Conservation (phyloP, 768 basidiomycete species). For the Phanerodontia chrysosporium region DNA sequence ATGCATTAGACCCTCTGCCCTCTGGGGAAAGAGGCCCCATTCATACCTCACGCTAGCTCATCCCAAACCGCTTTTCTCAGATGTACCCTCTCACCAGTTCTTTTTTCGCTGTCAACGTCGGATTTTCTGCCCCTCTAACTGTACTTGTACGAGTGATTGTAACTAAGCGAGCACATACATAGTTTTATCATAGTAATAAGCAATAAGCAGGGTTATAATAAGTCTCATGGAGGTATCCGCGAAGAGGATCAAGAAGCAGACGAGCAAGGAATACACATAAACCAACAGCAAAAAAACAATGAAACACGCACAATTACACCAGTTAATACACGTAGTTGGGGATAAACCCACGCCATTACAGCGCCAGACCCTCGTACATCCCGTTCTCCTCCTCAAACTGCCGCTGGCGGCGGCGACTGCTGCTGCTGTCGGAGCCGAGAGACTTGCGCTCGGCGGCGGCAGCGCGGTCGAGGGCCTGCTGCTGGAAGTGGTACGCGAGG, state of each 20-base stretch:
- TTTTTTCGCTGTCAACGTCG: not conserved
- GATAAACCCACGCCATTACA: not conserved
- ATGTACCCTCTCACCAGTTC: no score
- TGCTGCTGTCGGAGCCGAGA: slow-evolving; percentile 1
- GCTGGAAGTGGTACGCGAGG: slow-evolving; percentile 43
- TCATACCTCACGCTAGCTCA: no score
- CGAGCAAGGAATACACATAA: not conserved
- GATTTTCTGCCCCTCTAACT: not conserved
- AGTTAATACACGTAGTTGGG: not conserved
- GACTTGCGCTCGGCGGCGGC: slow-evolving; percentile 12
- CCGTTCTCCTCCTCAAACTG: slow-evolving; percentile 17
- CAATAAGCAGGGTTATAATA: not conserved
- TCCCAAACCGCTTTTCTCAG: no score
- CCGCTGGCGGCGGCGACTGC: not conserved
- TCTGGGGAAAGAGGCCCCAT: no score
- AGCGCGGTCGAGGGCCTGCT: slow-evolving; percentile 29
- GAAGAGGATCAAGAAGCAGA: not conserved
- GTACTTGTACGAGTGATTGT: slow-evolving; percentile 1
- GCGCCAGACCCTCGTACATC: slow-evolving; percentile 15
- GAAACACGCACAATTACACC: not conserved
- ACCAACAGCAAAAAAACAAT: not conserved
- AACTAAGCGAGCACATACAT: slow-evolving; percentile 2
- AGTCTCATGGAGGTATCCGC: not conserved
- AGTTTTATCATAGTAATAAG: slow-evolving; percentile 1
- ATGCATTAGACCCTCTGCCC: no score